Evolutionary conservation across 768 basidiomycete genomes (phyloP), one percentile per base, ranked within the genome.

Genomic region (Lactarius evosmus): DNA sequence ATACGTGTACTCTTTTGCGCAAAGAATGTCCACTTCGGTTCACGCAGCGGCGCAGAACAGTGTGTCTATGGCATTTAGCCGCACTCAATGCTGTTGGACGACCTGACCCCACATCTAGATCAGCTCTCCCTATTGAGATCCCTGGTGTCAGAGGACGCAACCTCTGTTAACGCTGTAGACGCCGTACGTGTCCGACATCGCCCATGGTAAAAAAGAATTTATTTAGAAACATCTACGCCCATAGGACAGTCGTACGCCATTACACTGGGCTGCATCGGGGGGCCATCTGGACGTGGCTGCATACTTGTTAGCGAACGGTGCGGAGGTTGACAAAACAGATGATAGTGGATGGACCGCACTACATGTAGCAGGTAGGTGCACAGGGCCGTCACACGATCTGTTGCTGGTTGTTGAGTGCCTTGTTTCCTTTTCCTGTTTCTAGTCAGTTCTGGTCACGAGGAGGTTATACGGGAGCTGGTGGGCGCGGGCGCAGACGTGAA

Each of bases 261-360:
- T 94, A n/a, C 92, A 94, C 70, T 93, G 91, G 90, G 89, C 91
- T 61, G 85, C 91, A 14, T 87, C 86, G 12, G 84, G 84, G 22
- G 91, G 89, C 56, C 82, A 86, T 44, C 73, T 83, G 60, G 88
- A 90, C 60, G 85, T 91, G 66, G 80, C 72, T 32, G 78, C 82
- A 59, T 89, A 84, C 73, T 79, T 94, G 67, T 77, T 93, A 62
- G 87, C 86, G 74, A 83, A 85, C 69, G 80, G 83, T 64, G 86
- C 86, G 29, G 85, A 89, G 65, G 81, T 91, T 46, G 82, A 89
- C 74, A 82, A 81, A 69, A 72, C 75, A 22, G 91, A 93, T 74
- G 80, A 72, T 61, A 79, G 80, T 66, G 85, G 89, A 51, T 94
- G 92, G 91, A 85, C 88, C 14, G 78, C 91, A 29, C 79, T 94